A percentile compares a stretch with the other conserved stretches of the same genome.
These are phyloP conservation scores for Vitis hybrid DNA, from an alignment of 177 flowering plant genomes.

Conservation along the genomic window DNA sequence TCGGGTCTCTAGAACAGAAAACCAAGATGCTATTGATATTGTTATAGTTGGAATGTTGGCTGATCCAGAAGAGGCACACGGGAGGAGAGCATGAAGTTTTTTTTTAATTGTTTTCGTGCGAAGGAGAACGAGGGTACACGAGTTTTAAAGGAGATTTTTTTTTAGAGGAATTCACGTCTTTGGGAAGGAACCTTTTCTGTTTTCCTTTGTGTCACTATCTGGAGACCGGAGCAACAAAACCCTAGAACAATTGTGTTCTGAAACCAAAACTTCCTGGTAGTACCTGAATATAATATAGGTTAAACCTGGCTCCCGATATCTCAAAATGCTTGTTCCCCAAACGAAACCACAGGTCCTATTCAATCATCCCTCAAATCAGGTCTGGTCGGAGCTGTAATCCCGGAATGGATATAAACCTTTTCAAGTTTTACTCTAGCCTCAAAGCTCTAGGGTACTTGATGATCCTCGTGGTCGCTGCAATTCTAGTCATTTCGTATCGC, in stretches of 20 bases:
- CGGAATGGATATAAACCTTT: slow-evolving; percentile 55
- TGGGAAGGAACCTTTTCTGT: too few relatives aligned
- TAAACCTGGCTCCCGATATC: slow-evolving; percentile 66
- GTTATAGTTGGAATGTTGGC: slow-evolving; percentile 93
- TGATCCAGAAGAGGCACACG: slow-evolving; percentile 82
- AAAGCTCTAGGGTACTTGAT: slow-evolving; percentile 70
- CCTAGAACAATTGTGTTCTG: background rate
- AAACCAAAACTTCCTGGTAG: background rate
- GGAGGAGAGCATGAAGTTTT: too few relatives aligned
- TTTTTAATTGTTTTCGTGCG: too few relatives aligned
- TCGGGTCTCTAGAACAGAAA: slow-evolving; percentile 80
- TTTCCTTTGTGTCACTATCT: too few relatives aligned
- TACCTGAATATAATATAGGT: background rate
- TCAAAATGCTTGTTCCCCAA: slow-evolving; percentile 66
- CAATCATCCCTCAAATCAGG: slow-evolving; percentile 14
- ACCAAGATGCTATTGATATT: slow-evolving; percentile 94
- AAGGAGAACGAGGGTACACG: too few relatives aligned
- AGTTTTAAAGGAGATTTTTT: too few relatives aligned
- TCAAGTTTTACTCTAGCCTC: slow-evolving; percentile 77
- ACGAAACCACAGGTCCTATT: slow-evolving; percentile 35
- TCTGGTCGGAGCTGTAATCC: slow-evolving; percentile 19
- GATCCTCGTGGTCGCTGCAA: slow-evolving; percentile 67
- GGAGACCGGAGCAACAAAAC: background rate
- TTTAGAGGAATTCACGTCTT: too few relatives aligned
- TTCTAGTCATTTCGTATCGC: slow-evolving; percentile 64